Conservation (phyloP, 257 asterid genomes). For the Solanum chmielewskii region DNA sequence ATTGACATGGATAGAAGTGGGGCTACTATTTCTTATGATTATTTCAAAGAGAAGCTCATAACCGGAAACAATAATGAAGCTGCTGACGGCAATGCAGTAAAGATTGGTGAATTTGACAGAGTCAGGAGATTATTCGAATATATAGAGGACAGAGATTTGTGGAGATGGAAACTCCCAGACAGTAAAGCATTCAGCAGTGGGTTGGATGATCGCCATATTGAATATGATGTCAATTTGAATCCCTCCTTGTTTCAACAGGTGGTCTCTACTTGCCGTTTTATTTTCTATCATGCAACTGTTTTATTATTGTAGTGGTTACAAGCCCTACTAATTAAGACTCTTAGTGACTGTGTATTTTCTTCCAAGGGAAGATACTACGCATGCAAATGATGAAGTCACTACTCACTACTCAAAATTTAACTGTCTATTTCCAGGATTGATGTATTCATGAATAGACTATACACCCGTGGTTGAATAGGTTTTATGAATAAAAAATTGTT, state of each 20-base stretch:
- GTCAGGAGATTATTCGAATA: conserved; percentile 62
- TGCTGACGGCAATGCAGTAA: background rate
- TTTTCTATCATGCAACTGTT: background rate
- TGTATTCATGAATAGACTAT: background rate
- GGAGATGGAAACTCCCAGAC: conserved; percentile 82
- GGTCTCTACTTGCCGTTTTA: background rate
- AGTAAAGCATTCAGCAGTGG: conserved; percentile 92
- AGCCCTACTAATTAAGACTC: background rate
- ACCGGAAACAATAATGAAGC: conserved; percentile 5
- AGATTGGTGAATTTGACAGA: conserved; percentile 31
- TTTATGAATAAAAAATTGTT: background rate
- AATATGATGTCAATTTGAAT: conserved; percentile 55
- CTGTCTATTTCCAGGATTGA: background rate
- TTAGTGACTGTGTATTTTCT: background rate
- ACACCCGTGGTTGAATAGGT: background rate
- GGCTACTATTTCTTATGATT: conserved; percentile 87
- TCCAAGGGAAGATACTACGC: background rate
- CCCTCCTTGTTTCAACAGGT: conserved; percentile 84
- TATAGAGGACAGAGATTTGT: conserved; percentile 82
- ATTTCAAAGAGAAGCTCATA: conserved; percentile 64
- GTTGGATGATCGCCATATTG: conserved; percentile 60
- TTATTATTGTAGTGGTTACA: background rate
- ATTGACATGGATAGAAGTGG: conserved; percentile 88
- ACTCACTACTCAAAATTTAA: background rate
- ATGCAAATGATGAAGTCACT: background rate